A percentile compares a stretch with the other conserved stretches of the same genome.
These are phyloP conservation scores for Phytophthora brassicae DNA, from an alignment of 352 stramenopile species.

Conservation along the genomic window DNA sequence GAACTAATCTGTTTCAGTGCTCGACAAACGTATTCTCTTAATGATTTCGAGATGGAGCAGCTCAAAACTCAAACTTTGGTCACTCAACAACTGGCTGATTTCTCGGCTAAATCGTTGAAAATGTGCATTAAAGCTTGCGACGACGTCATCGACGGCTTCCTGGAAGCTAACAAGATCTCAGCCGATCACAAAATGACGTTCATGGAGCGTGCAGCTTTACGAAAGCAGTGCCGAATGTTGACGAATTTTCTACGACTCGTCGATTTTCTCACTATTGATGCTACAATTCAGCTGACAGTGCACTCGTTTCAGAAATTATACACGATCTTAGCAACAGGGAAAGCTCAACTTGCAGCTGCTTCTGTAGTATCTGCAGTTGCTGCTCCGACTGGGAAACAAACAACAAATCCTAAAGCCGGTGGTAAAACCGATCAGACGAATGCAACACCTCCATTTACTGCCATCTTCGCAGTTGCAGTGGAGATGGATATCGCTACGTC, in stretches of 20 bases:
- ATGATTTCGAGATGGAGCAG: slow-evolving; percentile 83
- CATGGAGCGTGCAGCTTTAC: slow-evolving; percentile 92
- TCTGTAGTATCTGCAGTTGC: not conserved
- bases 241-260: slow-evolving; percentile 92
- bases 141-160: slow-evolving; percentile 91
- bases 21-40: slow-evolving; percentile 76
- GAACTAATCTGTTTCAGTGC: slow-evolving; percentile 72
- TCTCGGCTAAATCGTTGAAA: slow-evolving; percentile 69
- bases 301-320: slow-evolving; percentile 72
- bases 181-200: slow-evolving; percentile 96
- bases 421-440: slow-evolving; percentile 21
- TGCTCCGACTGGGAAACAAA: not conserved
- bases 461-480: slow-evolving; percentile 65
- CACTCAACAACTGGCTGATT: slow-evolving; percentile 55
- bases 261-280: slow-evolving; percentile 91
- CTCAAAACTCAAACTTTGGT: slow-evolving; percentile 48
- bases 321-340: slow-evolving; percentile 52
- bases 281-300: slow-evolving; percentile 86
- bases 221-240: slow-evolving; percentile 90
- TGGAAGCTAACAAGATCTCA: slow-evolving; percentile 91
- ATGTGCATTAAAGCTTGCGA: slow-evolving; percentile 91
- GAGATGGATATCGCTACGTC: slow-evolving; percentile 52
- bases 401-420: no score
- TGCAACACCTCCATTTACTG: slow-evolving; percentile 40
- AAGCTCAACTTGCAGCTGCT: slow-evolving; percentile 28